A percentile compares a stretch with the other conserved stretches of the same genome.
Conservation (phyloP, 371 early-diverging fungal genomes). For the Funneliformis caledonium region DNA sequence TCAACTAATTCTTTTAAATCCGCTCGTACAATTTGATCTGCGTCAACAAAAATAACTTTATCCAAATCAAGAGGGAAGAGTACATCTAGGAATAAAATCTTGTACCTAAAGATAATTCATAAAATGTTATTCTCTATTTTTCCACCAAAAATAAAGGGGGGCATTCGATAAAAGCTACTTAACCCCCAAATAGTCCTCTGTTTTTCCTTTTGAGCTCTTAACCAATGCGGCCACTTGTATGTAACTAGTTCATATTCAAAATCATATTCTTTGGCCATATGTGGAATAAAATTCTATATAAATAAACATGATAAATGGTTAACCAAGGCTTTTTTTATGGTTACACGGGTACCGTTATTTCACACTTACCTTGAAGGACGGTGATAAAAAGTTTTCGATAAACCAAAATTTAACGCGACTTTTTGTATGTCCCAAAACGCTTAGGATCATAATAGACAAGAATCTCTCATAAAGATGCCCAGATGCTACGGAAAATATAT, state of each 20-base stretch:
- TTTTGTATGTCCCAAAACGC: slow-evolving; percentile 85
- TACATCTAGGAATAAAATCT: slow-evolving; percentile 96
- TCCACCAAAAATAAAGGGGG: background rate
- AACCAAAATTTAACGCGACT: slow-evolving; percentile 96
- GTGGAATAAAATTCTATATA: slow-evolving; percentile 83
- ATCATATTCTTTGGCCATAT: slow-evolving; percentile 77
- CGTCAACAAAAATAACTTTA: slow-evolving; percentile 97
- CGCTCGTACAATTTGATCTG: slow-evolving; percentile 95
- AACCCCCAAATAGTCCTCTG: slow-evolving; percentile 96
- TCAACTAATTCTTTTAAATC: slow-evolving; percentile 91
- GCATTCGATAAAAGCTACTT: background rate
- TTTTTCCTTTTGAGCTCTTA: slow-evolving; percentile 88
- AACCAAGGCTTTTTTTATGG: background rate
- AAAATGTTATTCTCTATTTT: background rate
- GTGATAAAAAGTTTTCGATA: slow-evolving; percentile 95
- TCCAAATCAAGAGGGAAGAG: slow-evolving; percentile 93
- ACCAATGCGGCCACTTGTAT: slow-evolving; percentile 98
- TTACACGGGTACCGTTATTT: background rate
- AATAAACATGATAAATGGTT: background rate
- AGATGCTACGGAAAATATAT: slow-evolving; percentile 96
- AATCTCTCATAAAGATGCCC: slow-evolving; percentile 97
- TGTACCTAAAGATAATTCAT: slow-evolving; percentile 60
- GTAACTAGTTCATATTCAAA: slow-evolving; percentile 94
- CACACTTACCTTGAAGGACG: slow-evolving; percentile 79
- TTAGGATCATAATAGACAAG: slow-evolving; percentile 94